Evolutionary conservation across 352 stramenopile genomes (phyloP).

Genomic region (Phytophthora kernoviae): DNA sequence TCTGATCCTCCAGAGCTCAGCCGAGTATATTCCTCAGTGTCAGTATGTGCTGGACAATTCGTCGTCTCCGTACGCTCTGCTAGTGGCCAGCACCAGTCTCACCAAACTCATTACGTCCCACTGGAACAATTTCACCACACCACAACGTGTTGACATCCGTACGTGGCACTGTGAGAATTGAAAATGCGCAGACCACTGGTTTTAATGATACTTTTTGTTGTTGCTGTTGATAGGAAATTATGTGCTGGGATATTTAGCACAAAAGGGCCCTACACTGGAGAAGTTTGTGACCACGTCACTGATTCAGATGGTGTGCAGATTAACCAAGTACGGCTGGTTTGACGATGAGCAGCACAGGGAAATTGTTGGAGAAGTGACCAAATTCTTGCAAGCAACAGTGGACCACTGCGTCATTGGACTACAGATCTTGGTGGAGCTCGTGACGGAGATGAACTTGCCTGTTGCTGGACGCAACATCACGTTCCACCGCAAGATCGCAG

Average conservation of each 20-base stretch:
- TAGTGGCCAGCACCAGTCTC: conserved; percentile 96
- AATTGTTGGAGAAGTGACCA: conserved; percentile 97
- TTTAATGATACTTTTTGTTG: conserved; percentile 18
- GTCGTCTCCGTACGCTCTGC: conserved; percentile 94
- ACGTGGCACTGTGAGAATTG: too few relatives aligned
- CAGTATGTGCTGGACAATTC: conserved; percentile 99
- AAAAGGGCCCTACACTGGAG: conserved; percentile 94
- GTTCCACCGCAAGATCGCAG: conserved; percentile 97
- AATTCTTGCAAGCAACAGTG: conserved; percentile 97
- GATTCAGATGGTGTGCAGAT: conserved; percentile 97
- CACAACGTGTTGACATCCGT: conserved; percentile 94
- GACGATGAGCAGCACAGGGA: conserved; percentile 97
- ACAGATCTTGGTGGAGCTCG: conserved; percentile 97
- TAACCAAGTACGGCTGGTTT: conserved; percentile 99
- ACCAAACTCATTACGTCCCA: conserved; percentile 98
- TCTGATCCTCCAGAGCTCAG: conserved; percentile 88
- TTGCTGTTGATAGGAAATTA: conserved; percentile 91
- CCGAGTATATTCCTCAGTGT: conserved; percentile 98
- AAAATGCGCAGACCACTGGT: neutral
- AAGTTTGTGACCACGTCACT: conserved; percentile 95
- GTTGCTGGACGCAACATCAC: conserved; percentile 94
- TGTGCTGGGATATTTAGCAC: conserved; percentile 96
- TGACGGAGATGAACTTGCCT: conserved; percentile 98
- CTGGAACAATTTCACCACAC: conserved; percentile 93
- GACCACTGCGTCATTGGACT: conserved; percentile 98